These are phyloP conservation scores for Linanthus parryae DNA, from an alignment of 148 eudicot species.

Conservation along the genomic window DNA sequence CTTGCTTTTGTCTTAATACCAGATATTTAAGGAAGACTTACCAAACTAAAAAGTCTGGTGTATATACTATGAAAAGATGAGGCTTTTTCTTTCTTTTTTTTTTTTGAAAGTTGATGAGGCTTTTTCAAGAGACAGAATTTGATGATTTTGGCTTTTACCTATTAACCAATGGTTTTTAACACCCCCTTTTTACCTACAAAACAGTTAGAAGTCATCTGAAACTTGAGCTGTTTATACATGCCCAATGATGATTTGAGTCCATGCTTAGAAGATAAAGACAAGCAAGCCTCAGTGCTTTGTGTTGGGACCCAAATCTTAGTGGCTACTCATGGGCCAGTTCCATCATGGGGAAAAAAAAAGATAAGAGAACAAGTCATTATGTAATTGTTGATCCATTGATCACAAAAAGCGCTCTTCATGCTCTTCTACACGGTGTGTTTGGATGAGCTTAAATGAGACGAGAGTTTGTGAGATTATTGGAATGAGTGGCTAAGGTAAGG, in stretches of 20 bases:
- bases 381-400: too few relatives aligned
- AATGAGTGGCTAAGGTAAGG: too few relatives aligned
- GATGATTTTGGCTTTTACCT: background rate
- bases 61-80: background rate
- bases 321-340: background rate
- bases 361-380: too few relatives aligned
- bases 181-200: background rate
- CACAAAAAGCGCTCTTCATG: too few relatives aligned
- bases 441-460: too few relatives aligned
- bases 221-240: background rate
- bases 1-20: too few relatives aligned
- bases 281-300: background rate
- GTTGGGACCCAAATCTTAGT: background rate
- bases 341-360: background rate
- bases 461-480: too few relatives aligned
- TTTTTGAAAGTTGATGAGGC: background rate
- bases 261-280: background rate
- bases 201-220: background rate
- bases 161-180: background rate
- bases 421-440: too few relatives aligned
- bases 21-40: background rate
- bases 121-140: background rate
- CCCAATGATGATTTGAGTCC: background rate
- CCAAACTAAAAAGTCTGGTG: background rate
- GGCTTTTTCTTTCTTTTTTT: background rate